Evolutionary conservation across 2,329 filamentous ascomycete species (phyloP).

Genomic region (Dactylellina haptotyla): DNA sequence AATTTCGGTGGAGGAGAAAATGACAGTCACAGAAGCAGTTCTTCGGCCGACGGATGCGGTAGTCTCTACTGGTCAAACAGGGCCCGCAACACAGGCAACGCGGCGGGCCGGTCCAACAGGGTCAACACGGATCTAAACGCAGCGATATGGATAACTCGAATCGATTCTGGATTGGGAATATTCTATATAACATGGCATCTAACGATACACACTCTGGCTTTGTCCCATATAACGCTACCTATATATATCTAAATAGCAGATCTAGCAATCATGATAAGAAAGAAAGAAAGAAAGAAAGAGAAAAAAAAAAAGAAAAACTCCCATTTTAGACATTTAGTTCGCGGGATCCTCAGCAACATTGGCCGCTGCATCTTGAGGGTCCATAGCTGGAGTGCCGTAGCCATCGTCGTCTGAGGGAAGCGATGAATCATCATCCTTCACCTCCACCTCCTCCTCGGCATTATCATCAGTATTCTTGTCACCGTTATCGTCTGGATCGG

Average conservation of each 20-base stretch:
- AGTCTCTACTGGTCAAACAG: neutral
- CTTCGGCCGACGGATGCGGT: neutral
- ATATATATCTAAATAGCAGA: no score
- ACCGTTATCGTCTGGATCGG: neutral
- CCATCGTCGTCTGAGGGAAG: neutral
- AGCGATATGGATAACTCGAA: no score
- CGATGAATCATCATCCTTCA: neutral
- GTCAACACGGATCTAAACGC: no score
- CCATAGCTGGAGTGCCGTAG: neutral
- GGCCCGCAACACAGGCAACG: neutral
- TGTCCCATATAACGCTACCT: no score
- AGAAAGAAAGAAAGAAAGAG: no score
- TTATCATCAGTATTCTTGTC: neutral
- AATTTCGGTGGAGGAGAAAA: constrained; percentile 22
- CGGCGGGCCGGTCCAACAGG: no score
- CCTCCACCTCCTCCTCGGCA: neutral
- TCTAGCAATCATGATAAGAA: no score
- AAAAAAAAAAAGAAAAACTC: no score
- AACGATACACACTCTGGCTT: no score
- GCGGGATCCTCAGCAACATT: neutral
- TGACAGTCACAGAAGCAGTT: constrained; percentile 35
- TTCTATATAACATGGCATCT: no score
- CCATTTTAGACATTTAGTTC: no score
- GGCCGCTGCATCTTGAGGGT: neutral
- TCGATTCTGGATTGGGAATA: no score